These are phyloP conservation scores for Mycena crocata DNA, from an alignment of 768 basidiomycete genomes.

Conservation along the genomic window DNA sequence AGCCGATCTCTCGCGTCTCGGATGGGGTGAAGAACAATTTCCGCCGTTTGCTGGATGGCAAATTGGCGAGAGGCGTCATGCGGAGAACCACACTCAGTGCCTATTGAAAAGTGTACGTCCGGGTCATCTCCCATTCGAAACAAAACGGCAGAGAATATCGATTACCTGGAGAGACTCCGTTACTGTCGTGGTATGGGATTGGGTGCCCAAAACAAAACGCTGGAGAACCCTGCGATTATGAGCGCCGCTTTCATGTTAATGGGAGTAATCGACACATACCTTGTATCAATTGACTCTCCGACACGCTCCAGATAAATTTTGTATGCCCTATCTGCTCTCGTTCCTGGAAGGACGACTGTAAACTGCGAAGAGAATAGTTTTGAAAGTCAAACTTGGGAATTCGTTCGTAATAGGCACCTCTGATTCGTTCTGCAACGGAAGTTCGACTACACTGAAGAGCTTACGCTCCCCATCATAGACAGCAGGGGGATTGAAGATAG, in stretches of 20 bases:
- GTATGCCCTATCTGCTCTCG: constrained; percentile 47
- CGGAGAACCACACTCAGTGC: constrained; percentile 80
- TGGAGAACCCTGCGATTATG: constrained; percentile 56
- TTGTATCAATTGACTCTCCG: constrained; percentile 53
- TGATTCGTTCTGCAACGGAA: constrained; percentile 43
- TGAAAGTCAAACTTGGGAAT: background rate
- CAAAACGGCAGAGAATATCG: background rate
- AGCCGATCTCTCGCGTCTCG: constrained; percentile 64
- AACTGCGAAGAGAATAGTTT: constrained; percentile 42
- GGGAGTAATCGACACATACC: background rate
- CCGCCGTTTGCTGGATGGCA: constrained; percentile 68
- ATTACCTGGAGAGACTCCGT: constrained; percentile 71
- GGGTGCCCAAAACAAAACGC: constrained; percentile 71
- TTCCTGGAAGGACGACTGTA: constrained; percentile 47
- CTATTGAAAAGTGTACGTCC: constrained; percentile 45
- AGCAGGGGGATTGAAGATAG: constrained; percentile 56
- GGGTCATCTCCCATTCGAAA: background rate
- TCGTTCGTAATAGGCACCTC: constrained; percentile 43
- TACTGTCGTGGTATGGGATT: constrained; percentile 74
- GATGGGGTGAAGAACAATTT: constrained; percentile 76
- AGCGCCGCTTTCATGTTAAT: constrained; percentile 40
- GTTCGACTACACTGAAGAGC: constrained; percentile 57
- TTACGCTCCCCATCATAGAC: constrained; percentile 74
- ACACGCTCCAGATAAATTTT: constrained; percentile 66
- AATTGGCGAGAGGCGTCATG: constrained; percentile 71